Evolutionary conservation across 768 basidiomycete species (phyloP), one percentile per base, ranked within the genome.

Genomic region (Agaricus blazei): DNA sequence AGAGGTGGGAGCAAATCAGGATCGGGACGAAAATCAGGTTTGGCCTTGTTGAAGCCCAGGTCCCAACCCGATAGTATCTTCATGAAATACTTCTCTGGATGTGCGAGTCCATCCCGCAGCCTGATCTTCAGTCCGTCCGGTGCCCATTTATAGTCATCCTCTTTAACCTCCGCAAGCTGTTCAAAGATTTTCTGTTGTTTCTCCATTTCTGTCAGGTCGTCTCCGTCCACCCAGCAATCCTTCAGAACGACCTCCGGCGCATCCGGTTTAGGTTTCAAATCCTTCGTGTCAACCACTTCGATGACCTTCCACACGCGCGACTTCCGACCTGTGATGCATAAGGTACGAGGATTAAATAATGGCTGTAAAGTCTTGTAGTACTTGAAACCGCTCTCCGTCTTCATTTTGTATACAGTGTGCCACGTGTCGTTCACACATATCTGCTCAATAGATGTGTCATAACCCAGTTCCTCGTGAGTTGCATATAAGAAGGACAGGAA

Each of bases 181-280:
- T 51, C n/a, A 29, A 60, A 59, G 24, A 65, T 57, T 9, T 19
- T 37, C 1, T 48, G 11, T 40, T 63, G 63, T 28, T 60, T 59
- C 27, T 62, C 36, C 15, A 23, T n/a, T 27, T 64, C 62, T 1
- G 60, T 58, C 1, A 19, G 19, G 3, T 27, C 29, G 15, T 28
- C 46, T 11, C 9, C 3, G 4, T 31, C 29, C 46, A 47, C 8
- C 29, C 46, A 29, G 8, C 15, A n/a, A 27, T 31, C 27, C n/a
- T 47, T 47, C 3, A 26, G 26, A 15, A 28, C 46, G 8, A 11
- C 27, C 27, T n/a, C 27, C 7, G 3, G 8, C 31, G 15, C 46
- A 31, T 6, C 4, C 28, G 4, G 4, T 1, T 5, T n/a, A 1
- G 14, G 40, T 1, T 4, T 9, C 2, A 41, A 15, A 40, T 44